Evolutionary conservation across 495 filamentous ascomycete species (phyloP), one percentile per base, ranked within the genome.

Genomic region (Thermochaetoides thermophila): DNA sequence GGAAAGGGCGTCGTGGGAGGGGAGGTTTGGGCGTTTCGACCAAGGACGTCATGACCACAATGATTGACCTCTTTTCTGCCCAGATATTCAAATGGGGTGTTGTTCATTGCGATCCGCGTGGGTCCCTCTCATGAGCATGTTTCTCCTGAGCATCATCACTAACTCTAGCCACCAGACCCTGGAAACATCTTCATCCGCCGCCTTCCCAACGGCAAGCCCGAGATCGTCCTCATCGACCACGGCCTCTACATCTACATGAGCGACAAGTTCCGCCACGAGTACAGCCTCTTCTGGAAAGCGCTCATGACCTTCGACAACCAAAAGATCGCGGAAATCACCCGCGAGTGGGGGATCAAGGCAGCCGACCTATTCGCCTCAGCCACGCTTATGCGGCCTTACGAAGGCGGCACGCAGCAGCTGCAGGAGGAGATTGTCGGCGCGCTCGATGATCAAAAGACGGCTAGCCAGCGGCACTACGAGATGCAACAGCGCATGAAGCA

Each of bases 51-150:
- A 96, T 96, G 87, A 80, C 78, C 3, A 93, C 82, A 16, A 94
- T 95, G 76, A 73, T 94, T 21, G 86, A 93, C 48, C 63, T 95
- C 13, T 96, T 96, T 63, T 81, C 77, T 10, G 87, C 85, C 1
- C 86, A 95, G 45, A 95, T 97, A 71, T 96, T 94, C 60, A 73
- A 93, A 39, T 95, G 82, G 76, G 87, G 87, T 14, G 69, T 74
- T 26, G 80, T 96, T 1, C 87, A 96, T 58, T 93, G 85, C 55
- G 87, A 97, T 52, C 87, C 87, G 2, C 87, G 37, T 39, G 34
- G 9, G 37, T 39, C 17, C 32, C n/a, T n/a, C n/a, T n/a, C n/a
- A n/a, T n/a, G n/a, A n/a, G n/a, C n/a, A n/a, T n/a, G 17, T 13
- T 7, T 35, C 15, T 33, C 3, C 24, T 16, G 6, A 4, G 13